phyloP scores from a whole-genome alignment of 306 rosid species.

The Leucaena leucocephala region DNA sequence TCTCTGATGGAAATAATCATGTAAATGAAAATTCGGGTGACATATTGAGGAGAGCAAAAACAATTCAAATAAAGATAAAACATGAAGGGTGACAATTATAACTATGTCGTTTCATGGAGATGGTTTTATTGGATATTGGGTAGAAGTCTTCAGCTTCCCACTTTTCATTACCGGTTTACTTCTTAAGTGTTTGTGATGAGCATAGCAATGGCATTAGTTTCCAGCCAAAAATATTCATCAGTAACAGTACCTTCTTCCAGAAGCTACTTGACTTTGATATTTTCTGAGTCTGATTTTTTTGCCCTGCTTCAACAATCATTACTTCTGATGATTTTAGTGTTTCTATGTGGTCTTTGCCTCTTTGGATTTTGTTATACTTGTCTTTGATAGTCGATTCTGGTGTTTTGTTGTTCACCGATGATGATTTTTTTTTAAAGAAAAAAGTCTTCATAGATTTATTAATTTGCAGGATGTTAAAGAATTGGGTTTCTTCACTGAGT shows the following conservation, averaged over 20 bases:
- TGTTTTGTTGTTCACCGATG: not conserved
- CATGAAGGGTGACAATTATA: not conserved
- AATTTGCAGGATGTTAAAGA: constrained; percentile 58
- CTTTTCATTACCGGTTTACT: not conserved
- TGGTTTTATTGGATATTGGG: not conserved
- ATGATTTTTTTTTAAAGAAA: constrained; percentile 13
- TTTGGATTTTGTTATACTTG: not conserved
- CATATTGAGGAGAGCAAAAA: not conserved
- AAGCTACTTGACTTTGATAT: not conserved
- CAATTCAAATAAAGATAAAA: not conserved
- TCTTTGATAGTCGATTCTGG: not conserved
- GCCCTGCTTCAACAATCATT: not conserved
- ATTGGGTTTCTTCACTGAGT: constrained; percentile 72
- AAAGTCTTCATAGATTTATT: constrained; percentile 22
- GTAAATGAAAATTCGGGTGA: constrained; percentile 12
- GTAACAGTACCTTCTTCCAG: not conserved
- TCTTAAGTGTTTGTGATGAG: not conserved
- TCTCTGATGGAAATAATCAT: not conserved
- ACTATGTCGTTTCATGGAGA: not conserved
- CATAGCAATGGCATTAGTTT: not conserved
- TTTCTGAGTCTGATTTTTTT: not conserved
- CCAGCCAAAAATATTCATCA: not conserved
- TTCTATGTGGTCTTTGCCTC: not conserved
- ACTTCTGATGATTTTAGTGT: not conserved
- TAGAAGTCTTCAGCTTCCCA: not conserved